Evolutionary conservation across 2,329 filamentous ascomycete species (phyloP), one percentile per base, ranked within the genome.

Genomic region (Didymella sp.): DNA sequence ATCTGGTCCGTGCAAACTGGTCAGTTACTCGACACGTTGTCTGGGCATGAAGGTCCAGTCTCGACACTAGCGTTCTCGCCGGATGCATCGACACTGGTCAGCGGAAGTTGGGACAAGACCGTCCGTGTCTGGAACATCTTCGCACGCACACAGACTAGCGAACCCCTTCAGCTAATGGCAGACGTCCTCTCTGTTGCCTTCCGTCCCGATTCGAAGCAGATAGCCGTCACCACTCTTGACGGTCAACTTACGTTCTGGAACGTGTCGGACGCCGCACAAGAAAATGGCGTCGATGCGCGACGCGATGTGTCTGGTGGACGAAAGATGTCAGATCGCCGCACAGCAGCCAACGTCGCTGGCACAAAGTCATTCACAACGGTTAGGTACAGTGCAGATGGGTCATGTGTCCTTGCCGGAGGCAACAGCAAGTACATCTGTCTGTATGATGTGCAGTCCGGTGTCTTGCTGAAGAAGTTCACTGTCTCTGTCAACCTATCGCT

Each of bases 351-450:
- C 69, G 89, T 90, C 2, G 85, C 92, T 1, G 92, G 92, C 33
- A 96, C 91, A 38, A 99, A 99, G 75, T 89, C 87, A 63, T 99
- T 96, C 79, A 89, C 85, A 69, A 90, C 89, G 6, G 90, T 99
- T 63, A 87, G 86, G 51, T 99, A 98, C 79, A 96, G 92, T 73
- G 89, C 91, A 1, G 95, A 99, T 72, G 95, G 95, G 12, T 90
- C 87, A 60, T 97, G 95, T 68, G 82, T 99, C 11, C 81, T 99
- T 37, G 95, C 94, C 0, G 93, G 87, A 44, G 95, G 95, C 28
- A 96, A 95, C 81, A 97, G 92, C 87, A 99, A 99, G 79, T 97
- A 96, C 76, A 97, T 99, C 49, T 98, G 95, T 73, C 78, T 99
- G 56, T 99, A 99, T 78, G 94, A 96, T n/a, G 91, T 96, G 28